A percentile compares a stretch with the other conserved stretches of the same genome.
phyloP scores from a whole-genome alignment of 2,329 filamentous ascomycete species.

The Pseudomassariella vexata region DNA sequence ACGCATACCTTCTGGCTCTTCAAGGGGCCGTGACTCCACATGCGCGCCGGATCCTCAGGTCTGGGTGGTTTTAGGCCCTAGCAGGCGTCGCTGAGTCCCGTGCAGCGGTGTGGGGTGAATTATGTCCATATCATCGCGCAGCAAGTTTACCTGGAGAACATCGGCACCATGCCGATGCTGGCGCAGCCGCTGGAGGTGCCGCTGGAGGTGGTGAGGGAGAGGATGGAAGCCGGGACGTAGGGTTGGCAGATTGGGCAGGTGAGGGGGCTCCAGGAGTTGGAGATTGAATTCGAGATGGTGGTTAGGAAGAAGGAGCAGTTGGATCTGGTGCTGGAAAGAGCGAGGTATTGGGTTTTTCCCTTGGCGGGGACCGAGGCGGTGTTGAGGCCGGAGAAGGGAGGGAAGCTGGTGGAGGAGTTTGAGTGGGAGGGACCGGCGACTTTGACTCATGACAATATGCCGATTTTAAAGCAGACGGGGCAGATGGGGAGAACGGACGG shows the following conservation, averaged over 20 bases:
- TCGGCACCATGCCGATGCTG: slow-evolving; percentile 3
- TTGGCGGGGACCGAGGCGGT: background rate
- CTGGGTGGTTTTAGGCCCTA: background rate
- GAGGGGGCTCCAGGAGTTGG: slow-evolving; percentile 4
- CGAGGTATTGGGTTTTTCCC: slow-evolving; percentile 7
- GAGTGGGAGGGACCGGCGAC: slow-evolving; percentile 5
- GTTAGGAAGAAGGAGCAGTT: slow-evolving; percentile 4
- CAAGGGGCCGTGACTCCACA: slow-evolving; percentile 4
- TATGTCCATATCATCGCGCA: slow-evolving; percentile 7
- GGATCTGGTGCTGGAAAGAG: slow-evolving; percentile 5
- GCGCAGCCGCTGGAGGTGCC: slow-evolving; percentile 2
- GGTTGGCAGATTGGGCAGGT: slow-evolving; percentile 6
- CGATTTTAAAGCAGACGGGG: too few relatives aligned
- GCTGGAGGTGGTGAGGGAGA: background rate
- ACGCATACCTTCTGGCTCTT: slow-evolving; percentile 8
- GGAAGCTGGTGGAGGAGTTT: slow-evolving; percentile 1
- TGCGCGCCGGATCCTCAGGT: slow-evolving; percentile 1
- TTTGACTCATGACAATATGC: too few relatives aligned
- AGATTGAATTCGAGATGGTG: slow-evolving; percentile 8
- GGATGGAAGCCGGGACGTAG: slow-evolving; percentile 6
- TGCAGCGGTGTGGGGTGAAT: slow-evolving; percentile 3
- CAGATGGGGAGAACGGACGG: too few relatives aligned
- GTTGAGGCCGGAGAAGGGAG: slow-evolving; percentile 2
- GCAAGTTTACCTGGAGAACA: slow-evolving; percentile 5
- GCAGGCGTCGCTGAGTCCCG: slow-evolving; percentile 4